These are phyloP conservation scores for Nyssa sinensis DNA, from an alignment of 148 eudicot species.

Conservation along the genomic window DNA sequence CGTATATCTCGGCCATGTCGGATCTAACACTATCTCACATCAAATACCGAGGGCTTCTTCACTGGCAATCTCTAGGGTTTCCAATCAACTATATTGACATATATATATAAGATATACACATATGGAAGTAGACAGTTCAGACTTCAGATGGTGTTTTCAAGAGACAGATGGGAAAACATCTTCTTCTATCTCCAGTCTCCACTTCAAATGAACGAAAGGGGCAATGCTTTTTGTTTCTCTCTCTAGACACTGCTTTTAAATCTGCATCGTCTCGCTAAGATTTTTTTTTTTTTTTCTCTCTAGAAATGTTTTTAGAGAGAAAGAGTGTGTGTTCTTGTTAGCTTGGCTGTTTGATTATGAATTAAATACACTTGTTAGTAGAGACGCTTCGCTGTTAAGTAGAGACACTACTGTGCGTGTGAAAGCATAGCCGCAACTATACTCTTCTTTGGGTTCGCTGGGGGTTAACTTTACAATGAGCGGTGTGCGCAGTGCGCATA, in stretches of 20 bases:
- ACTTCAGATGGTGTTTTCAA: not conserved
- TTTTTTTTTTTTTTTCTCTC: conserved; percentile 13
- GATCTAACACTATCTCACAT: conserved; percentile 37
- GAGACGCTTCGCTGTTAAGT: conserved; percentile 24
- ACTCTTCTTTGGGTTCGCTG: not conserved
- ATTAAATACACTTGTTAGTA: not conserved
- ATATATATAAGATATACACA: not conserved
- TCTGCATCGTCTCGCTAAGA: conserved; percentile 2
- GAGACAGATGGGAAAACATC: not conserved
- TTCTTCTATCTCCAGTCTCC: not conserved
- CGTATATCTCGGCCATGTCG: conserved; percentile 39
- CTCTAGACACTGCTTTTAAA: conserved; percentile 4
- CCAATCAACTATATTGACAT: not conserved
- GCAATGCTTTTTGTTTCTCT: conserved; percentile 7
- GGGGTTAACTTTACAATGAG: not conserved
- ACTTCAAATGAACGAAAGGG: not conserved
- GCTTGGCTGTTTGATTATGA: not conserved
- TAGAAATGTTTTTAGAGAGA: conserved; percentile 12
- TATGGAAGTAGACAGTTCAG: not conserved
- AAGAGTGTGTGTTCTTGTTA: not conserved
- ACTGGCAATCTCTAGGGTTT: not conserved
- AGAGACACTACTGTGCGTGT: not conserved
- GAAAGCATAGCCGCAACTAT: not conserved
- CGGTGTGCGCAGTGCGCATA: not conserved
- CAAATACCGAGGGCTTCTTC: conserved; percentile 13